A percentile compares a stretch with the other conserved stretches of the same genome.
Evolutionary conservation across 108 stramenopile genomes (phyloP).

Genomic region (Nitzschia palea): DNA sequence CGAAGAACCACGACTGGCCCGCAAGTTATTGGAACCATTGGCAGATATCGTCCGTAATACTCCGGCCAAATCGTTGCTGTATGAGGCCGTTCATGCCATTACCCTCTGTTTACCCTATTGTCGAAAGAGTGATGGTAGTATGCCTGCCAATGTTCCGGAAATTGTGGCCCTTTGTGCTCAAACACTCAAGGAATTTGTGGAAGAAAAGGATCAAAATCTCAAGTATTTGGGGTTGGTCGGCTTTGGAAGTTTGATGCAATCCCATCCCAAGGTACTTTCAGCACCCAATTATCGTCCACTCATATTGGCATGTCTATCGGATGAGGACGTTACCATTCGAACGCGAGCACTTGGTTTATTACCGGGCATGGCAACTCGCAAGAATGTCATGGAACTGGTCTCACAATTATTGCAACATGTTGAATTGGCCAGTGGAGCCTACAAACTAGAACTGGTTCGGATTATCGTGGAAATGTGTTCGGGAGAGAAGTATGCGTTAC

Average conservation of each 20-base stretch:
- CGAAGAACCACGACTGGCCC: constrained; percentile 97
- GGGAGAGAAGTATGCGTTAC: constrained; percentile 90
- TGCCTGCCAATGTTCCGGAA: constrained; percentile 85
- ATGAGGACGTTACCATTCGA: constrained; percentile 98
- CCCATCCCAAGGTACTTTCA: constrained; percentile 86
- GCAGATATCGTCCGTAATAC: constrained; percentile 93
- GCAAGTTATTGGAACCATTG: constrained; percentile 97
- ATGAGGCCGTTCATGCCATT: constrained; percentile 95
- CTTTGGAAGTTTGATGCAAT: constrained; percentile 87
- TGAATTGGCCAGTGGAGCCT: constrained; percentile 73
- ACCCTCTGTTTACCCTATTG: constrained; percentile 95
- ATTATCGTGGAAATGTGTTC: constrained; percentile 94
- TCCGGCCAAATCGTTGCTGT: constrained; percentile 94
- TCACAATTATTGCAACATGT: constrained; percentile 92
- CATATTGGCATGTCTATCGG: constrained; percentile 91
- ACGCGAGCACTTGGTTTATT: constrained; percentile 94
- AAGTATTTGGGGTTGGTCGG: constrained; percentile 99
- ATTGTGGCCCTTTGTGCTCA: constrained; percentile 90
- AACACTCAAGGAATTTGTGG: constrained; percentile 89
- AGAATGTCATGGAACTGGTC: constrained; percentile 92
- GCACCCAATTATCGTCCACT: constrained; percentile 85
- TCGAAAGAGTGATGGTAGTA: constrained; percentile 88
- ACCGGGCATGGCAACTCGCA: constrained; percentile 92
- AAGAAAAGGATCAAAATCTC: constrained; percentile 97
- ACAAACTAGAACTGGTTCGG: constrained; percentile 92